Percentiles rank a stretch among this genome's conserved stretches.
phyloP scores from a whole-genome alignment of 805 yeast species.

The Metschnikowia reukaufii region DNA sequence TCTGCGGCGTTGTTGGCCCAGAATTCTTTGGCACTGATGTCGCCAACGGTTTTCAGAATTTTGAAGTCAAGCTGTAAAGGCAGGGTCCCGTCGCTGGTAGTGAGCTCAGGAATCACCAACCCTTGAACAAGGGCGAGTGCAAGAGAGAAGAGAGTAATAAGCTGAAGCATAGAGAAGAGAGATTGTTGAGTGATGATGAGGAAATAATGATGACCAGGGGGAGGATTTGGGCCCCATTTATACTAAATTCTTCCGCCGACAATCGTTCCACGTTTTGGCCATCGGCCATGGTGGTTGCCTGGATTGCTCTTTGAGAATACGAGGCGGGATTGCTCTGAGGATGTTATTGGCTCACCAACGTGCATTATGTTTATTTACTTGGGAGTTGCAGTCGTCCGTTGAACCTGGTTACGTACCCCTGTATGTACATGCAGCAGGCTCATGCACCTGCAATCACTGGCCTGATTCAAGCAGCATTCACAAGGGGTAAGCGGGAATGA shows the following conservation, averaged over 20 bases:
- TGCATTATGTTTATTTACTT: not conserved
- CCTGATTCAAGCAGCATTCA: not conserved
- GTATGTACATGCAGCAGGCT: not conserved
- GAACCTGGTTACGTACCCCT: not conserved
- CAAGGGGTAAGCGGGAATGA: not conserved
- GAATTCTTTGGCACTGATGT: conserved; percentile 1
- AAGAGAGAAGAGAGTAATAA: not conserved
- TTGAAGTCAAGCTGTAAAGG: conserved; percentile 14
- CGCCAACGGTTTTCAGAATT: conserved; percentile 8
- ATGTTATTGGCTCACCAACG: not conserved
- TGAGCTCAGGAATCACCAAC: not conserved
- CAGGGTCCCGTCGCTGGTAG: not conserved
- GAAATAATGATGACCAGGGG: not conserved
- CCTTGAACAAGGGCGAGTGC: not conserved
- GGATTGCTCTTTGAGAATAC: not conserved
- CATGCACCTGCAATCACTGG: not conserved
- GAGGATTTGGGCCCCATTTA: not conserved
- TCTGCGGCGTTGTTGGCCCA: conserved; percentile 1
- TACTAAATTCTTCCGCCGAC: too few relatives aligned
- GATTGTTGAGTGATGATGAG: not conserved
- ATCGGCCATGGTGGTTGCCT: too few relatives aligned
- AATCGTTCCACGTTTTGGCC: too few relatives aligned
- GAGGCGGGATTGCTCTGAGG: not conserved
- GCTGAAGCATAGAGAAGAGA: not conserved
- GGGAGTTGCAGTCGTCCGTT: not conserved